Base-by-base conservation (phyloP, 2,329 filamentous ascomycete species). In the Talaromyces sp. region DNA sequence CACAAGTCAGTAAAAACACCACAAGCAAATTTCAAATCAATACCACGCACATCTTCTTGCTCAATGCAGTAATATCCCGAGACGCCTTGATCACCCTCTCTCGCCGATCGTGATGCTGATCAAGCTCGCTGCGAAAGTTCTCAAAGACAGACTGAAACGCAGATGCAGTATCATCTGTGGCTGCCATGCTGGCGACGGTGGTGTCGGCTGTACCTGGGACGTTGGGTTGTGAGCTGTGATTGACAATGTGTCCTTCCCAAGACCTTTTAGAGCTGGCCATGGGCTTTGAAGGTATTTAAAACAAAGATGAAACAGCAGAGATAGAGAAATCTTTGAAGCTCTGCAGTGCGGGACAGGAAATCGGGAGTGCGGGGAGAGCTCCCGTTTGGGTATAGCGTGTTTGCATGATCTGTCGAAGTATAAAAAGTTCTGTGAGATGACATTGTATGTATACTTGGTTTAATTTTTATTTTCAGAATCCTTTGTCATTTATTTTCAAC, bases 91-190 rank as follows among this genome's bases (percentile, higher is more conserved):
- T 90, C 66, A 96, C 86, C 57, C 89, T 85, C 78, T 97, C 92
- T 60, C 92, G 85, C 17, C 94, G 88, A 75, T 97, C 94, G 74
- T 99, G 91, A 72, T 97, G 93, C 76, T 94, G 86, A 70, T 99
- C 94, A 29, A 99, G 81, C 76, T 97, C 92, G 69, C 88, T 83
- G 56, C 92, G 88, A 73, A 97, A 96, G 8, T 74, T 78, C 74
- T 91, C 88, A 73, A 99, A 99, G 83, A 97, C 92, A 65, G 87
- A 72, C 51, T 57, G 60, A n/a, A 61, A 43, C 9, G 54, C 52
- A 11, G 59, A 35, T 5, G 32, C 32, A n/a, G 21, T 53, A 46
- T 55, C 19, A 32, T 62, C 61, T 27, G 35, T 12, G 17, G 48
- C n/a, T 46, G 26, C 26, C 32, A 51, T 51, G 12, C 19, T 46